A percentile compares a stretch with the other conserved stretches of the same genome.
These are phyloP conservation scores for Saccharomycopsis hybrid DNA, from an alignment of 1,139 yeast species.

Conservation along the genomic window DNA sequence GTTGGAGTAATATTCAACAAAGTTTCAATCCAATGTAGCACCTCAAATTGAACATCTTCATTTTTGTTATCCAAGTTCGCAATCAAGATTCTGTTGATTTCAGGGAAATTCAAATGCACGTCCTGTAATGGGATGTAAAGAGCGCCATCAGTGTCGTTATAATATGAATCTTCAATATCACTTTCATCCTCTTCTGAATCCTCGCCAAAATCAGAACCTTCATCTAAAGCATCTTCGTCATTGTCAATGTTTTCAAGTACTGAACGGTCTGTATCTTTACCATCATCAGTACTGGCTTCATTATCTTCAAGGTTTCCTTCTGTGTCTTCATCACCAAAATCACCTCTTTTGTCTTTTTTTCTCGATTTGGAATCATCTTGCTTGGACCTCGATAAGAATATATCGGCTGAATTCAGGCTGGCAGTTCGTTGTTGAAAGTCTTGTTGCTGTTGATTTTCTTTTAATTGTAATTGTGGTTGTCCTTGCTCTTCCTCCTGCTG, in stretches of 20 bases:
- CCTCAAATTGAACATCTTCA: slow-evolving; percentile 75
- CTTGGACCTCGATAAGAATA: no score
- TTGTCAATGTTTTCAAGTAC: slow-evolving; percentile 17
- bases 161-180: slow-evolving; percentile 12
- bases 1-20: slow-evolving; percentile 70
- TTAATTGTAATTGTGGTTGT: slow-evolving; percentile 7
- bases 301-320: slow-evolving; percentile 5
- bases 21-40: slow-evolving; percentile 77
- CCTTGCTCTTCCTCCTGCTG: slow-evolving; percentile 4
- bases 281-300: slow-evolving; percentile 22
- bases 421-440: no score
- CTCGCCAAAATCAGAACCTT: slow-evolving; percentile 7
- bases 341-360: slow-evolving; percentile 1
- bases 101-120: slow-evolving; percentile 72
- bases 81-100: slow-evolving; percentile 71
- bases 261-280: no score
- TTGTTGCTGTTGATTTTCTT: background rate
- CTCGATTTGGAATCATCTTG: background rate
- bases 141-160: slow-evolving; percentile 38
- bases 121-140: slow-evolving; percentile 81
- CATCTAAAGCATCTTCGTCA: slow-evolving; percentile 21
- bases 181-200: slow-evolving; percentile 17
- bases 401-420: no score
- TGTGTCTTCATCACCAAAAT: no score
- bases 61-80: slow-evolving; percentile 63